Conservation (phyloP, 441 rosid genomes). For the Capsella rubella region DNA sequence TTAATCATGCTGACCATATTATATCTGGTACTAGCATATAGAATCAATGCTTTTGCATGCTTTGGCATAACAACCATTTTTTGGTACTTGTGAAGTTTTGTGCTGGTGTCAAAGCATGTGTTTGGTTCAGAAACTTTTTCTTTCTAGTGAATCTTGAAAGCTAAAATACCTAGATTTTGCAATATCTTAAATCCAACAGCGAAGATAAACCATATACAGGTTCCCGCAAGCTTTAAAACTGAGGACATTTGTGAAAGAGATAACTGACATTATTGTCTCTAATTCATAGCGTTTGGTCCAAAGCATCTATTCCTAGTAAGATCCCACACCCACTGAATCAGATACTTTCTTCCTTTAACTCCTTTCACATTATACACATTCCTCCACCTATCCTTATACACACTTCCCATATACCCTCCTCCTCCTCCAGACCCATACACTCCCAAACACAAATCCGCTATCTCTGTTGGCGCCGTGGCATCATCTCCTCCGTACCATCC, state of each 20-base stretch:
- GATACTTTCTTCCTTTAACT: slow-evolving; percentile 66
- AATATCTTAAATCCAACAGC: slow-evolving; percentile 9
- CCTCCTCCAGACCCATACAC: slow-evolving; percentile 97
- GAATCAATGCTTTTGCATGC: slow-evolving; percentile 3
- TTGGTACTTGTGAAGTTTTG: not conserved
- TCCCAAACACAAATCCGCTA: slow-evolving; percentile 93
- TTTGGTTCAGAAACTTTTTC: slow-evolving; percentile 2
- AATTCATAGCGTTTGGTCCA: slow-evolving; percentile 94
- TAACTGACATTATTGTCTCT: slow-evolving; percentile 30
- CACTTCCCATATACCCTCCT: slow-evolving; percentile 86
- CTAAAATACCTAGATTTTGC: not conserved
- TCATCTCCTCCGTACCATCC: slow-evolving; percentile 96
- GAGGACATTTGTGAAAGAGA: slow-evolving; percentile 9
- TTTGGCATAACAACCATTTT: slow-evolving; percentile 4
- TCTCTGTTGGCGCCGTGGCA: slow-evolving; percentile 83
- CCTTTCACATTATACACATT: slow-evolving; percentile 92
- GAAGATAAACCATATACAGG: slow-evolving; percentile 27
- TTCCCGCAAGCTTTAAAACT: slow-evolving; percentile 18
- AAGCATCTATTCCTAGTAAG: slow-evolving; percentile 73
- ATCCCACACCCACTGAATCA: slow-evolving; percentile 98
- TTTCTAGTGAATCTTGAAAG: not conserved
- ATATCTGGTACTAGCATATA: slow-evolving; percentile 8
- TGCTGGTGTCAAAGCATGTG: slow-evolving; percentile 20
- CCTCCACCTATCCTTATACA: slow-evolving; percentile 68
- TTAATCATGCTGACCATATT: not conserved